phyloP scores from a whole-genome alignment of 805 yeast species.

The Metschnikowia vanudenii region DNA sequence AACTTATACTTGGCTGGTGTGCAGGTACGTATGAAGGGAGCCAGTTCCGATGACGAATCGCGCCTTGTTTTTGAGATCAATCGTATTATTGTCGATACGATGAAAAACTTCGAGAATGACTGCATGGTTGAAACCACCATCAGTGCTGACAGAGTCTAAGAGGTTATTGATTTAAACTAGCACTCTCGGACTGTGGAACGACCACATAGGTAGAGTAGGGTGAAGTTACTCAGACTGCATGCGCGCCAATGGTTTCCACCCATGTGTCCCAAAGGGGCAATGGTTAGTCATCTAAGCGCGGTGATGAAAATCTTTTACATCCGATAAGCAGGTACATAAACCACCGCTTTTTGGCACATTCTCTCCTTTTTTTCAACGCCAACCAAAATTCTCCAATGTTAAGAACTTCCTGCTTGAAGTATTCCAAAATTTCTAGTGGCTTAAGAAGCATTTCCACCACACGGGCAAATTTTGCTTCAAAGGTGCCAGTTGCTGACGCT shows the following conservation, averaged over 20 bases:
- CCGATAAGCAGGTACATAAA: constrained; percentile 12
- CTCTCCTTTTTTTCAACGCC: neutral
- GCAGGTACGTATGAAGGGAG: constrained; percentile 61
- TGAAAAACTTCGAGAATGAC: constrained; percentile 26
- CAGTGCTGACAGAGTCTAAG: constrained; percentile 13
- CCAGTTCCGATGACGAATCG: constrained; percentile 67
- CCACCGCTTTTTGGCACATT: neutral
- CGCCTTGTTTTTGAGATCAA: constrained; percentile 50
- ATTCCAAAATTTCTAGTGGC: neutral
- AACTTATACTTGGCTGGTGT: constrained; percentile 57
- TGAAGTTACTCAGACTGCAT: neutral
- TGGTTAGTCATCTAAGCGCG: constrained; percentile 23
- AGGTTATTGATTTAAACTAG: neutral
- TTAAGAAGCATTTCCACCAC: neutral
- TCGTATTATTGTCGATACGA: constrained; percentile 38
- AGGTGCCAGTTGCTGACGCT: constrained; percentile 31
- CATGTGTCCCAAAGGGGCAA: constrained; percentile 16
- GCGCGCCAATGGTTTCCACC: constrained; percentile 1
- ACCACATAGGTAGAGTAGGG: neutral
- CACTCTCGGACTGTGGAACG: neutral
- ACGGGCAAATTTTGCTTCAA: constrained; percentile 2
- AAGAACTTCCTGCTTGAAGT: constrained; percentile 5
- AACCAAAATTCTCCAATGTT: constrained; percentile 4
- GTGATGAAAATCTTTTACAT: constrained; percentile 16
- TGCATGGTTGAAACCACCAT: constrained; percentile 38